These are phyloP conservation scores for Jackrogersella multiformis DNA, from an alignment of 495 filamentous ascomycete genomes.

Conservation along the genomic window DNA sequence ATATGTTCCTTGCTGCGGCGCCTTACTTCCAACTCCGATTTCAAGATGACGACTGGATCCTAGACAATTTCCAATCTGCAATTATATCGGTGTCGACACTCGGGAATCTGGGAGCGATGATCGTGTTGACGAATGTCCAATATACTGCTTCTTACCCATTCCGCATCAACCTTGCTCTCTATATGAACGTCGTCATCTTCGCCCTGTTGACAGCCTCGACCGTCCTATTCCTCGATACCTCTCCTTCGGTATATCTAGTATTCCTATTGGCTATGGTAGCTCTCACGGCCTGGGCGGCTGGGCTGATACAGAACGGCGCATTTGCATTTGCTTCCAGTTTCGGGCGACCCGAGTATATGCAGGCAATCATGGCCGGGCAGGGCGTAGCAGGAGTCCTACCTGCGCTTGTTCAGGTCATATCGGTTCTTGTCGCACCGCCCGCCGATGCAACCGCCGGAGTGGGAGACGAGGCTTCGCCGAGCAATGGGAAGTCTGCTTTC, in stretches of 20 bases:
- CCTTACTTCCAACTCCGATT: constrained; percentile 94
- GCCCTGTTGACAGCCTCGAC: constrained; percentile 83
- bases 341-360: constrained; percentile 84
- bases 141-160: constrained; percentile 81
- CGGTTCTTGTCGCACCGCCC: constrained; percentile 75
- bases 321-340: constrained; percentile 92
- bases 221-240: constrained; percentile 65
- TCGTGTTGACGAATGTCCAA: constrained; percentile 81
- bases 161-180: constrained; percentile 77
- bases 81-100: constrained; percentile 87
- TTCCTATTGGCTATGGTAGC: constrained; percentile 90
- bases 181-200: constrained; percentile 77
- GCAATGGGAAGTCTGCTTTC: constrained; percentile 75
- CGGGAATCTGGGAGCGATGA: constrained; percentile 77
- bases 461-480: constrained; percentile 15
- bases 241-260: constrained; percentile 72
- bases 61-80: constrained; percentile 83
- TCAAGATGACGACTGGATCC: constrained; percentile 70
- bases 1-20: constrained; percentile 96
- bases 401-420: constrained; percentile 83
- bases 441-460: constrained; percentile 21
- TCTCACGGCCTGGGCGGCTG: constrained; percentile 76
- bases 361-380: constrained; percentile 96
- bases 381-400: constrained; percentile 92
- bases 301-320: constrained; percentile 90